Evolutionary conservation across 2,329 filamentous ascomycete species (phyloP).

Genomic region (Fusarium sororula): DNA sequence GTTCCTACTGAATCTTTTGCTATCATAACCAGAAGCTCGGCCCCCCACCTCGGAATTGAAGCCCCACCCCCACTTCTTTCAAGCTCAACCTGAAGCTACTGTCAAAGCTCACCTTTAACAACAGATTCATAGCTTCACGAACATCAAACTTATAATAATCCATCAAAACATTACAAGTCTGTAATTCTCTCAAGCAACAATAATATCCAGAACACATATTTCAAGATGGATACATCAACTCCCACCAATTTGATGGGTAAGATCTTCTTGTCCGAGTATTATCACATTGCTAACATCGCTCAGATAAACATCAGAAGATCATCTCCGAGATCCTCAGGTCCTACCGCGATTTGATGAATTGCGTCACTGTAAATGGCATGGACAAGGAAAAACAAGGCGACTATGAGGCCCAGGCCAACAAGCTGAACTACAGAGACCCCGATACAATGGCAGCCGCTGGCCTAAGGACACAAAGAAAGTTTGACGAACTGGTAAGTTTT

Average conservation of each 20-base stretch:
- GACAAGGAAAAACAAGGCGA: constrained; percentile 50
- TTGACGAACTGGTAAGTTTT: constrained; percentile 52
- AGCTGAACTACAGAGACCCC: constrained; percentile 51
- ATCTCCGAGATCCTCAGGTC: constrained; percentile 56
- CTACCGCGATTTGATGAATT: constrained; percentile 55
- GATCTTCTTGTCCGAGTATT: background rate
- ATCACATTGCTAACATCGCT: background rate
- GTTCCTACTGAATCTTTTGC: background rate
- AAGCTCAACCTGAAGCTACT: constrained; percentile 17
- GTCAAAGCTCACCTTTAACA: constrained; percentile 18
- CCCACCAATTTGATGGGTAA: constrained; percentile 51
- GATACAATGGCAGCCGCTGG: constrained; percentile 54
- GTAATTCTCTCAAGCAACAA: too few relatives aligned
- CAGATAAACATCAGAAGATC: constrained; percentile 58
- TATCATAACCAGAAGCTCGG: background rate
- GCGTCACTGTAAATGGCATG: constrained; percentile 54
- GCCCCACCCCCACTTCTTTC: constrained; percentile 34
- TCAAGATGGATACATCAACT: constrained; percentile 47
- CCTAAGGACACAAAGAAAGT: constrained; percentile 57
- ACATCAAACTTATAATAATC: background rate
- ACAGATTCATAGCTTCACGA: constrained; percentile 1
- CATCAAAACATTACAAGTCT: background rate
- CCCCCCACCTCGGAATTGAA: constrained; percentile 31
- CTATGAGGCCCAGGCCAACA: constrained; percentile 50
- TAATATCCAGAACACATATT: too few relatives aligned